These are phyloP conservation scores for Rehmannia glutinosa DNA, from an alignment of 257 asterid species.

Conservation along the genomic window DNA sequence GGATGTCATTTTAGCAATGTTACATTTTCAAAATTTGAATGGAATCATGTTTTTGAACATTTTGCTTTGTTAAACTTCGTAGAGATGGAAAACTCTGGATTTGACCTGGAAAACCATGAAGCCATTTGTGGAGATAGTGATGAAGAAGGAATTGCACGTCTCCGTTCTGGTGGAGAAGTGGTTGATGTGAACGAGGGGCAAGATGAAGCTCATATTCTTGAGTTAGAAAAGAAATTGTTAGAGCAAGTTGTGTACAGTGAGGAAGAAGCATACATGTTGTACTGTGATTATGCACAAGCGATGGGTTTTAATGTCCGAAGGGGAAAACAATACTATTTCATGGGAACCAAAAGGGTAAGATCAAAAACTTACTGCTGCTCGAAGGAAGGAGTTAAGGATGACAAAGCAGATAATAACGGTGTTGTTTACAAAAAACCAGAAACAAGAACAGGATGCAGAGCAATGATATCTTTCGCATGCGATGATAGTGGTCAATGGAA, in stretches of 20 bases:
- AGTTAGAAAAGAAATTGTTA: slow-evolving; percentile 41
- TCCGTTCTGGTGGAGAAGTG: slow-evolving; percentile 47
- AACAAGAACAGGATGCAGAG: slow-evolving; percentile 71
- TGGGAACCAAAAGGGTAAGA: slow-evolving; percentile 57
- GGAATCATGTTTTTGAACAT: neutral
- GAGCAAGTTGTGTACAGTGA: slow-evolving; percentile 54
- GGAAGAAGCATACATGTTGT: slow-evolving; percentile 71
- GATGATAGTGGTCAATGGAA: slow-evolving; percentile 59
- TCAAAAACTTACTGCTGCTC: slow-evolving; percentile 66
- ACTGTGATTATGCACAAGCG: slow-evolving; percentile 66
- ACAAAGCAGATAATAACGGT: slow-evolving; percentile 30
- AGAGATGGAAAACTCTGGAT: slow-evolving; percentile 39
- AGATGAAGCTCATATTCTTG: slow-evolving; percentile 31
- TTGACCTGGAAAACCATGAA: slow-evolving; percentile 30
- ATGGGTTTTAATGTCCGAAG: slow-evolving; percentile 67
- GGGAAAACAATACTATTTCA: slow-evolving; percentile 68
- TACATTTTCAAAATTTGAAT: neutral
- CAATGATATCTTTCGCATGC: slow-evolving; percentile 58
- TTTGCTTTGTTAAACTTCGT: slow-evolving; percentile 11
- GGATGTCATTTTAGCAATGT: neutral
- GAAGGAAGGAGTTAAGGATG: slow-evolving; percentile 66
- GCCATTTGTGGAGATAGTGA: slow-evolving; percentile 39
- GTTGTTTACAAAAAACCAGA: slow-evolving; percentile 49
- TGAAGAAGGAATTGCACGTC: slow-evolving; percentile 37
- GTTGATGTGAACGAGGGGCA: slow-evolving; percentile 50